These are phyloP conservation scores for Chalciporus sphaerocephalus DNA, from an alignment of 768 basidiomycete genomes.

Conservation along the genomic window DNA sequence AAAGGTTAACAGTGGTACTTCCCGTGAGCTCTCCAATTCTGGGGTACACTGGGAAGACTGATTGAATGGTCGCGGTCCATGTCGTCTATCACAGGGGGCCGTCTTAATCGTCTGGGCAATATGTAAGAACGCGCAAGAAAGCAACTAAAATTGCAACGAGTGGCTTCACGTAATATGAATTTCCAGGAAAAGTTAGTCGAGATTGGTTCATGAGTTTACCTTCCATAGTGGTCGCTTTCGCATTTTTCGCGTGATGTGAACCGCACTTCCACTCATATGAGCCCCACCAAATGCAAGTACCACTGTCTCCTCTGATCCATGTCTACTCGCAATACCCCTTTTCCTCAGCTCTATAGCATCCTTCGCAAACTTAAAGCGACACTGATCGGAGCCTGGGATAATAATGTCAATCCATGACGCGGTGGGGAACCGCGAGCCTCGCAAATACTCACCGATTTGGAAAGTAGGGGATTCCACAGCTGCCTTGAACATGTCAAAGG, in stretches of 20 bases:
- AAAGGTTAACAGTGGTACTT: constrained; percentile 30
- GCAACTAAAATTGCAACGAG: constrained; percentile 15
- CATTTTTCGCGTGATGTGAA: constrained; percentile 85
- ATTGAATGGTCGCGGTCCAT: background rate
- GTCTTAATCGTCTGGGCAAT: constrained; percentile 14
- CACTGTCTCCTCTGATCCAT: constrained; percentile 82
- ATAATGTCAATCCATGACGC: constrained; percentile 10
- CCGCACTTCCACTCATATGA: constrained; percentile 64
- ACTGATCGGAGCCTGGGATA: constrained; percentile 68
- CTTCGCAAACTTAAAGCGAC: constrained; percentile 89
- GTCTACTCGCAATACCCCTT: constrained; percentile 65
- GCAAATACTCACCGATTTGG: constrained; percentile 58
- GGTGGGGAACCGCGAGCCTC: constrained; percentile 6
- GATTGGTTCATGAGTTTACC: constrained; percentile 65
- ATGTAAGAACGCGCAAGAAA: constrained; percentile 22
- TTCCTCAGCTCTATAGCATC: constrained; percentile 83
- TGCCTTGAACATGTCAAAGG: constrained; percentile 84
- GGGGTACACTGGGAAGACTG: constrained; percentile 5
- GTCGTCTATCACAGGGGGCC: background rate
- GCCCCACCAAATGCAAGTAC: constrained; percentile 82
- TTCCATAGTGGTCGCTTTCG: constrained; percentile 79
- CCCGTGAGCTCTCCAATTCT: constrained; percentile 12
- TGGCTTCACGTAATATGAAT: constrained; percentile 27
- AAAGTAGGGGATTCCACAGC: constrained; percentile 77
- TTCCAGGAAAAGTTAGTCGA: constrained; percentile 12